Percentiles rank a stretch among this genome's conserved stretches.
phyloP scores from a whole-genome alignment of 768 basidiomycete genomes.

The Cystoderma amianthinum region DNA sequence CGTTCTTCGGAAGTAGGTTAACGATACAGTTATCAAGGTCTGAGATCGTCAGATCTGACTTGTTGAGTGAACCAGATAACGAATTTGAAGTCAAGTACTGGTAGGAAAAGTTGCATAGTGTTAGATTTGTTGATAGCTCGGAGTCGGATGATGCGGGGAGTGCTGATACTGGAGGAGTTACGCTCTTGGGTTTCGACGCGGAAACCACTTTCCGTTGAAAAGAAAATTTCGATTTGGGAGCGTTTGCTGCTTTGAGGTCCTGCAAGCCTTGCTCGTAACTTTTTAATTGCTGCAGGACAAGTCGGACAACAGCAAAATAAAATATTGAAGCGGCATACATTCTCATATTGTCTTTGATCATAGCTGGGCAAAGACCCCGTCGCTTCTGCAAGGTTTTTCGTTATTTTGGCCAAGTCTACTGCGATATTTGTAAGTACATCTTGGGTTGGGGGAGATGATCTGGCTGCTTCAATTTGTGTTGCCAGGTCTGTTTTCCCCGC shows the following conservation, averaged over 20 bases:
- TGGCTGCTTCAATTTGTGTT: slow-evolving; percentile 35
- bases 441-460: slow-evolving; percentile 17
- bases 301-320: background rate
- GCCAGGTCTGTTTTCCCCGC: slow-evolving; percentile 34
- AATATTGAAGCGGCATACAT: background rate
- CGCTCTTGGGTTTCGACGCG: slow-evolving; percentile 1
- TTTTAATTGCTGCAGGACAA: slow-evolving; percentile 52
- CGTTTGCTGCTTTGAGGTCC: slow-evolving; percentile 33
- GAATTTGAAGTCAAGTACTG: slow-evolving; percentile 38
- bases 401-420: slow-evolving; percentile 46
- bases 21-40: slow-evolving; percentile 65
- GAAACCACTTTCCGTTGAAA: slow-evolving; percentile 44
- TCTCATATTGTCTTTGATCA: slow-evolving; percentile 67
- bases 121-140: slow-evolving; percentile 21
- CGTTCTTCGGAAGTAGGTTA: slow-evolving; percentile 38
- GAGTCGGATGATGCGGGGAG: background rate
- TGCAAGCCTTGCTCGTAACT: slow-evolving; percentile 50
- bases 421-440: slow-evolving; percentile 38
- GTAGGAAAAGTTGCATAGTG: slow-evolving; percentile 36
- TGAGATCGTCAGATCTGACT: slow-evolving; percentile 56
- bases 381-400: slow-evolving; percentile 59
- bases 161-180: slow-evolving; percentile 4
- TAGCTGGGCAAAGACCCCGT: slow-evolving; percentile 61
- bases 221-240: slow-evolving; percentile 54
- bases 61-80: slow-evolving; percentile 24